These are phyloP conservation scores for Torulaspora delbrueckii DNA, from an alignment of 805 yeast genomes.

Conservation along the genomic window DNA sequence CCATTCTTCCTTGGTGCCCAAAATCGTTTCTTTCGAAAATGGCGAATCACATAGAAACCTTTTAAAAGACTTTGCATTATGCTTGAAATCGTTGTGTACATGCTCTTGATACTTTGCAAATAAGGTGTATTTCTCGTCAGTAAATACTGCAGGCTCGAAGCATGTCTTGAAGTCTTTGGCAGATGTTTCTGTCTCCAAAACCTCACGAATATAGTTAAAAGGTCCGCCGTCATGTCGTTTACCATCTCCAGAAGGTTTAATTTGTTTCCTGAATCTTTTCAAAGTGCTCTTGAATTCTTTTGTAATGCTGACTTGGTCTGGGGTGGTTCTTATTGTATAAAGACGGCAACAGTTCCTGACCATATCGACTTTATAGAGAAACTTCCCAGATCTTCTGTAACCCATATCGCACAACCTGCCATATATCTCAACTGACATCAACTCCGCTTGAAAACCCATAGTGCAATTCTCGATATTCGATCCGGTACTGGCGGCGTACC, in stretches of 20 bases:
- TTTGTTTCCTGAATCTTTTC: slow-evolving; percentile 48
- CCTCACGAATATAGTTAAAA: slow-evolving; percentile 34
- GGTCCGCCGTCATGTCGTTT: slow-evolving; percentile 11
- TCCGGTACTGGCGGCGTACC: slow-evolving; percentile 18
- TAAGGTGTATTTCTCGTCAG: slow-evolving; percentile 56
- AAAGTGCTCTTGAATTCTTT: slow-evolving; percentile 66
- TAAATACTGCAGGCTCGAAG: slow-evolving; percentile 49
- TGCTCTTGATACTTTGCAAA: slow-evolving; percentile 64
- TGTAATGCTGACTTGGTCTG: slow-evolving; percentile 41
- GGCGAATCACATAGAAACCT: slow-evolving; percentile 70
- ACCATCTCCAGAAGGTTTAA: neutral
- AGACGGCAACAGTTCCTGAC: slow-evolving; percentile 72
- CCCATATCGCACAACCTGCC: slow-evolving; percentile 67
- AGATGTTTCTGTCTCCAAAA: slow-evolving; percentile 38
- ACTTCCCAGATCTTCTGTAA: slow-evolving; percentile 72
- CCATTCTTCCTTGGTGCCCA: slow-evolving; percentile 27
- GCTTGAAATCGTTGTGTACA: slow-evolving; percentile 62
- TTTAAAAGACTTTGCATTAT: slow-evolving; percentile 46
- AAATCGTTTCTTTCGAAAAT: slow-evolving; percentile 36
- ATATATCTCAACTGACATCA: slow-evolving; percentile 50
- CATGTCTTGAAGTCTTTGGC: slow-evolving; percentile 37
- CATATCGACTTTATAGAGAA: slow-evolving; percentile 61
- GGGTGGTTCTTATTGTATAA: slow-evolving; percentile 67
- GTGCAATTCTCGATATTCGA: slow-evolving; percentile 27
- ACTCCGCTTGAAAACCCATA: slow-evolving; percentile 40